Base-by-base conservation (phyloP, 768 basidiomycete species). In the Serendipita sp. region DNA sequence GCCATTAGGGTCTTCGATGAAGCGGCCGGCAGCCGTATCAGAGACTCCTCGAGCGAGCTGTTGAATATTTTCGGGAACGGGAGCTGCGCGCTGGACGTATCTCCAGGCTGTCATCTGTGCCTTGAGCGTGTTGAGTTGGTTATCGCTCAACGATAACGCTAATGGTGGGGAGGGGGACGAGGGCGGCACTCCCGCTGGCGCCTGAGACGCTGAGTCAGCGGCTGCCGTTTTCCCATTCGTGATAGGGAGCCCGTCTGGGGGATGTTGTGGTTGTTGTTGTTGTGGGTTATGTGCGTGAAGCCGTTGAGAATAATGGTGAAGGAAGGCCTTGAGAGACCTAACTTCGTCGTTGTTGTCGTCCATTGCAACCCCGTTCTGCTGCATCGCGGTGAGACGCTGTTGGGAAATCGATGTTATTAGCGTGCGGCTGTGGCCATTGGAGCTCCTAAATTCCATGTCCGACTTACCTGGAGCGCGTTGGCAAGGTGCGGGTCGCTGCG, bases 61-160 rank as follows among this genome's bases (percentile, higher is more conserved):
- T 64, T 85, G 86, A 30, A 92, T 68, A 64, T 78, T 70, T 13
- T 88, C 82, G 14, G 88, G 85, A 43, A 89, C 77, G 16, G 86
- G 81, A 5, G 82, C 70, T 22, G 84, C 82, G 24, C 84, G 79
- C 16, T 76, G 75, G 66, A 92, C 76, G 65, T 82, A 78, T 69
- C 85, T 88, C 75, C 85, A 91, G 2, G 90, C 89, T 56, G 84
- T 80, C 16, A 92, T 90, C 67, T 92, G 90, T 0, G 86, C 82
- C 14, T 86, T 81, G n/a, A 92, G 78, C 9, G 85, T 80, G 63
- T 75, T 77, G 51, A 90, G 83, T 68, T 90, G 90, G 64, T 87
- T 85, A 0, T 71, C 74, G 3, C 87, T 85, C 69, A 94, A 91
- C 3, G 86, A 85, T 31, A 90, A 82, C 30, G 68, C 66, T 42